phyloP scores from a whole-genome alignment of 2,329 filamentous ascomycete genomes.

The Fusarium sp. region DNA sequence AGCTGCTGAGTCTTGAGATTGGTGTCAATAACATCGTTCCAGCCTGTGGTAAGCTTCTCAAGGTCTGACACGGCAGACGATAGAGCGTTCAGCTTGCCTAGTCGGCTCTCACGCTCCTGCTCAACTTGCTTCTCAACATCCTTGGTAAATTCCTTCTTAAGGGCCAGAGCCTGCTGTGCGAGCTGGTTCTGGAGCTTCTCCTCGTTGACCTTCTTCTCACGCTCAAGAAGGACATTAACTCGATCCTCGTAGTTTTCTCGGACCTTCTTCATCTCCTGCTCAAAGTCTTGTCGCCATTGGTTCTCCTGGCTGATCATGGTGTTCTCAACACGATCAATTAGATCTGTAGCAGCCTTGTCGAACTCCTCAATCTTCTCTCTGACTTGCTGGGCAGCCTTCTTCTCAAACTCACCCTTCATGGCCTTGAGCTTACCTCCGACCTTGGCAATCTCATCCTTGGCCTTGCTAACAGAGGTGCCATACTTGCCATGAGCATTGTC shows the following conservation, averaged over 20 bases:
- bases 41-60: slow-evolving; percentile 86
- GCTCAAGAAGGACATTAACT: slow-evolving; percentile 80
- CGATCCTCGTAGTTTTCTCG: slow-evolving; percentile 82
- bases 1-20: slow-evolving; percentile 96
- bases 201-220: slow-evolving; percentile 82
- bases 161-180: slow-evolving; percentile 86
- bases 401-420: slow-evolving; percentile 75
- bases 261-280: slow-evolving; percentile 82
- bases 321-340: slow-evolving; percentile 87
- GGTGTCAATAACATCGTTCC: slow-evolving; percentile 89
- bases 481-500: slow-evolving; percentile 84
- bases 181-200: slow-evolving; percentile 86
- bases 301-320: slow-evolving; percentile 84
- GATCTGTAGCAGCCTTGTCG: slow-evolving; percentile 84
- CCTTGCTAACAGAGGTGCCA: slow-evolving; percentile 80
- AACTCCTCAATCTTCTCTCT: slow-evolving; percentile 79
- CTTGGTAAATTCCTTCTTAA: slow-evolving; percentile 85
- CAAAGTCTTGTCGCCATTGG: slow-evolving; percentile 88
- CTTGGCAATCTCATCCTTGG: slow-evolving; percentile 82
- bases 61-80: slow-evolving; percentile 82
- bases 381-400: slow-evolving; percentile 80
- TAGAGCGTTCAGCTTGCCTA: slow-evolving; percentile 86
- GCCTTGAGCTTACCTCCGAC: slow-evolving; percentile 81
- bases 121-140: slow-evolving; percentile 87
- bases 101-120: slow-evolving; percentile 84